Conservation (phyloP, 352 stramenopile species). For the Phytopythium mirpurense region DNA sequence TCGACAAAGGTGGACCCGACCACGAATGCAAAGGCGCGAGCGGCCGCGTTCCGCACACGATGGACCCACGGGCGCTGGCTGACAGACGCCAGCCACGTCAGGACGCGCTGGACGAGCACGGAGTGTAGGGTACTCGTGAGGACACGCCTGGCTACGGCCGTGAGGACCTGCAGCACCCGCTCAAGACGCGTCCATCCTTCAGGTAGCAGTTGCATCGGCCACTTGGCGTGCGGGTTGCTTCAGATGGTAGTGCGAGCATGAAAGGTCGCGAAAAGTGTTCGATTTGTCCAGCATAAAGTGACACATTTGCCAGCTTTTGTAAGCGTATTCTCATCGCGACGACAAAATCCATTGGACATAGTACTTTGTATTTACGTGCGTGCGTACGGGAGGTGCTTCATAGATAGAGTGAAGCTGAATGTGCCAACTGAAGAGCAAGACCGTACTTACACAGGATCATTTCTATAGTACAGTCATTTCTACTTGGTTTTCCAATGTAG, state of each 20-base stretch:
- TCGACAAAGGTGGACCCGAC: slow-evolving; percentile 42
- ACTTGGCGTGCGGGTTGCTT: too few relatives aligned
- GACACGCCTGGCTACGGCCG: not conserved
- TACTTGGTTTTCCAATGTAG: slow-evolving; percentile 20
- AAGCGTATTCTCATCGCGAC: too few relatives aligned
- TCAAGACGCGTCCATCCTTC: not conserved
- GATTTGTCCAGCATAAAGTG: too few relatives aligned
- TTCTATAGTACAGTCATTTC: slow-evolving; percentile 20
- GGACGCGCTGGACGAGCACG: slow-evolving; percentile 3
- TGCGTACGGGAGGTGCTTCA: not conserved
- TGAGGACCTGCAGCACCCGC: not conserved
- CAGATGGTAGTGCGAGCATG: not conserved
- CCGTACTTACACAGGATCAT: slow-evolving; percentile 25
- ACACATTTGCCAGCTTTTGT: not conserved
- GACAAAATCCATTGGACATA: not conserved
- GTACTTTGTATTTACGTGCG: not conserved
- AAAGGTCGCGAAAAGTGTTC: slow-evolving; percentile 5
- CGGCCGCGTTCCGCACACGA: slow-evolving; percentile 14
- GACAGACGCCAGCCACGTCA: slow-evolving; percentile 5
- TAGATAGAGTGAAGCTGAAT: not conserved
- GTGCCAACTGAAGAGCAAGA: slow-evolving; percentile 5
- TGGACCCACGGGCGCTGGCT: slow-evolving; percentile 16
- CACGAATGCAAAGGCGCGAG: slow-evolving; percentile 25
- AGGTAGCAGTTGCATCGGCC: not conserved
- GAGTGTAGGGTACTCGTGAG: slow-evolving; percentile 6